These are phyloP conservation scores for Avicennia marina DNA, from an alignment of 257 asterid species.

Conservation along the genomic window DNA sequence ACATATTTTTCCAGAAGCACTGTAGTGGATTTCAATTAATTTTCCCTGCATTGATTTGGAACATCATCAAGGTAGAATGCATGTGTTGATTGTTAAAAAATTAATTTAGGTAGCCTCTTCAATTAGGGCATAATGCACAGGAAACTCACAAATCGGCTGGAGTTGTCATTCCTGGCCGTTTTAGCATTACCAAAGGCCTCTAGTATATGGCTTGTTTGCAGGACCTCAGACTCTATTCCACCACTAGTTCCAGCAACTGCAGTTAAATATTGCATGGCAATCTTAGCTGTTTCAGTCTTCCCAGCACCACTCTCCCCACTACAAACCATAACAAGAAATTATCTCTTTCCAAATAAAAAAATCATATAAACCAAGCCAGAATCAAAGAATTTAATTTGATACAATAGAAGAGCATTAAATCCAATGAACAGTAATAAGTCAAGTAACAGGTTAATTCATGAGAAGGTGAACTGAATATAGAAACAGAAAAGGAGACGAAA, in stretches of 20 bases:
- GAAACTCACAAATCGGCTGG: slow-evolving; percentile 91
- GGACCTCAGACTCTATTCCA: slow-evolving; percentile 61
- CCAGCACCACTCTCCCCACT: slow-evolving; percentile 99
- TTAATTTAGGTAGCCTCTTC: background rate
- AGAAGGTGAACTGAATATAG: background rate
- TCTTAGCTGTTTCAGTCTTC: slow-evolving; percentile 91
- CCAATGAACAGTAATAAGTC: background rate
- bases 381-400: background rate
- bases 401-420: slow-evolving; percentile 7
- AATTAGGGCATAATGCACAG: slow-evolving; percentile 11
- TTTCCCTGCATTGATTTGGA: slow-evolving; percentile 60
- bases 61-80: slow-evolving; percentile 11
- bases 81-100: slow-evolving; percentile 17
- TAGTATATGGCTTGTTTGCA: slow-evolving; percentile 69
- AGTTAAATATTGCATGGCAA: slow-evolving; percentile 77
- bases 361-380: background rate
- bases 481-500: slow-evolving; percentile 5
- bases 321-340: slow-evolving; percentile 22
- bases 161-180: slow-evolving; percentile 71
- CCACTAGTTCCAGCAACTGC: slow-evolving; percentile 58
- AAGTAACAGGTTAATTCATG: background rate
- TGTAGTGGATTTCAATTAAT: slow-evolving; percentile 72
- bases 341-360: slow-evolving; percentile 7
- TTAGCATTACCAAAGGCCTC: slow-evolving; percentile 98
- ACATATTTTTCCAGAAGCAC: slow-evolving; percentile 66